Evolutionary conservation across 2,329 filamentous ascomycete genomes (phyloP).

Genomic region (Magnaporthiopsis rhizophila): DNA sequence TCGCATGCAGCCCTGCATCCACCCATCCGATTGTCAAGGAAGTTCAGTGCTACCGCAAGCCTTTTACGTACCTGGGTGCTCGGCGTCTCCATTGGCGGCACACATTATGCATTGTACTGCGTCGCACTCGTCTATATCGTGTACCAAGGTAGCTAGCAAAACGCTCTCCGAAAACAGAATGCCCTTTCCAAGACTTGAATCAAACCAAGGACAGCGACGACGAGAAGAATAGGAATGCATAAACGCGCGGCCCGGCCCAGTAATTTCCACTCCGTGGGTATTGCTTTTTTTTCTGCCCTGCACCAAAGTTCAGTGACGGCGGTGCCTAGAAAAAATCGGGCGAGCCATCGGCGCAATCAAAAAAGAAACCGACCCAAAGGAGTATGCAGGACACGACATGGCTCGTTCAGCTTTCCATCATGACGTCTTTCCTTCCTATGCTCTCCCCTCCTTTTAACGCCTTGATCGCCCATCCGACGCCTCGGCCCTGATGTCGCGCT

Average conservation of each 20-base stretch:
- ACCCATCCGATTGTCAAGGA: not conserved
- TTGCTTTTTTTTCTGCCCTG: not conserved
- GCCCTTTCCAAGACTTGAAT: not conserved
- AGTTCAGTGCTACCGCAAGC: not conserved
- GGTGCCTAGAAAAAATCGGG: not conserved
- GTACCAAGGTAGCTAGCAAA: not conserved
- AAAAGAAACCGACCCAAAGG: not conserved
- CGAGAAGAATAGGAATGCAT: not conserved
- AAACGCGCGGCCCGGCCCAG: not conserved
- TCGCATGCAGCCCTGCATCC: not conserved
- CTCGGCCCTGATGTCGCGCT: conserved; percentile 49
- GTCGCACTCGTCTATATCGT: not conserved
- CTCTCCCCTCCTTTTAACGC: not conserved
- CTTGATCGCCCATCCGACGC: conserved; percentile 14
- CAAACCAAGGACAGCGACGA: not conserved
- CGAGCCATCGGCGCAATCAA: not conserved
- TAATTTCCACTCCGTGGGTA: not conserved
- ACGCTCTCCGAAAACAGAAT: not conserved
- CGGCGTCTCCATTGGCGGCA: not conserved
- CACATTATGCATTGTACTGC: not conserved
- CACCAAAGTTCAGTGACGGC: not conserved
- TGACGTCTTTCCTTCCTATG: not conserved
- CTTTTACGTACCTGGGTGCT: not conserved
- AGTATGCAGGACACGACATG: not conserved
- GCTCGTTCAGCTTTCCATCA: not conserved